Base-by-base conservation (phyloP, 306 rosid species). In the Senna tora region DNA sequence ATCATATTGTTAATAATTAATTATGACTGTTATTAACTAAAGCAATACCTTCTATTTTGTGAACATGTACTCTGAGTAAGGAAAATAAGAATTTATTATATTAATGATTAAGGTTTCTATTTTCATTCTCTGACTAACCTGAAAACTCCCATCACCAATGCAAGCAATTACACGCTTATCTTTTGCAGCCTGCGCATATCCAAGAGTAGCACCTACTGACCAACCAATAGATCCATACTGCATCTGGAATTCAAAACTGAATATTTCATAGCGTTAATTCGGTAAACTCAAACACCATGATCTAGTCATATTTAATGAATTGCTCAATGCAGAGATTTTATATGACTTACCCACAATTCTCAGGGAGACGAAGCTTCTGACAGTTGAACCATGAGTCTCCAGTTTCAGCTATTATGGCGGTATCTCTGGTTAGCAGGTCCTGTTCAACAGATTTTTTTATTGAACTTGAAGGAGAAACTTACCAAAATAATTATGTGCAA, bases 351-450 rank as follows among this genome's bases (percentile, higher is more conserved):
- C 97, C 88, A n/a, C 96, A 93, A 76, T 84, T 87, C 74, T 84
- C 87, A 15, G 96, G 98, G 25, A 93, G 90, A 50, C 64, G 76
- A 54, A 93, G 98, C 81, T 90, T 93, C 80, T 85, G 96, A 81
- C 97, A 90, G 62, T 93, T 90, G 86, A 93, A 90, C 97, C 98
- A 90, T 1, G 97, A 93, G 72, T 90, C 98, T 53, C 97, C 98
- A 3, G 96, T 93, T 80, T 93, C 93, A 34, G 96, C 89, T 49
- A 93, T 87, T 45, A 90, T 76, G 32, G 96, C 98, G 58, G 69
- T 79, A 82, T 88, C 81, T 66, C 86, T 81, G 10, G 76, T 57
- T 38, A 93, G 80, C 65, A 93, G 49, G n/a, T 68, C 87, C 96
- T 92, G 83, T 72, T 61, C 17, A 75, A 63, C 36, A 81, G 49